Evolutionary conservation across 257 asterid species (phyloP).

Genomic region (Striga asiatica): DNA sequence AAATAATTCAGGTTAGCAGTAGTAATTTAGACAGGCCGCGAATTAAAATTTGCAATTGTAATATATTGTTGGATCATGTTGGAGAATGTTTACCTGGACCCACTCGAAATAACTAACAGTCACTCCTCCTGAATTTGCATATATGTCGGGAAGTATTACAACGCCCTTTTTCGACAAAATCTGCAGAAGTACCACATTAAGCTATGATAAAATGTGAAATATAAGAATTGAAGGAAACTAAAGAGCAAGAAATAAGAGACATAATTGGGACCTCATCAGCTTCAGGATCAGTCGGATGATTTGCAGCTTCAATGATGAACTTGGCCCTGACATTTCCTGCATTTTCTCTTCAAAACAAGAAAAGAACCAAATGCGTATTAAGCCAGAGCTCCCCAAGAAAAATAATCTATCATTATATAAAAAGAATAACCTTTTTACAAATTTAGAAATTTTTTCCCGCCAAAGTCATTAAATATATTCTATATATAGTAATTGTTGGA

Average conservation of each 20-base stretch:
- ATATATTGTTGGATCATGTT: neutral
- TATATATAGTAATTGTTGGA: no score
- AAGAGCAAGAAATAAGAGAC: neutral
- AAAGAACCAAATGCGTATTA: no score
- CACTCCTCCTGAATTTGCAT: constrained; percentile 75
- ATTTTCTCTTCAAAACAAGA: constrained; percentile 43
- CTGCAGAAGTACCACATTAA: constrained; percentile 21
- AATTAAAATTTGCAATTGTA: neutral
- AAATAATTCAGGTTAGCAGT: no score
- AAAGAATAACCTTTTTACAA: no score
- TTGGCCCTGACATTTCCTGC: constrained; percentile 50
- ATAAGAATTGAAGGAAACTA: neutral
- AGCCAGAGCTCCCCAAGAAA: no score
- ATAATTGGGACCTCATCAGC: constrained; percentile 53
- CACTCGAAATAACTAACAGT: constrained; percentile 81
- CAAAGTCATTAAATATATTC: no score
- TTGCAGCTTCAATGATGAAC: constrained; percentile 70
- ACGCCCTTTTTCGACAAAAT: constrained; percentile 65
- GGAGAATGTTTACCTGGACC: constrained; percentile 56
- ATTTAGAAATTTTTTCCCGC: no score
- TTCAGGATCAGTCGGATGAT: constrained; percentile 77
- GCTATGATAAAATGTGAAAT: neutral
- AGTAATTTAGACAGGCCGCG: neutral
- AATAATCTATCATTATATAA: no score
- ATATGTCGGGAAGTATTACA: constrained; percentile 61